These are phyloP conservation scores for Phaeosphaeriaceae sp. DNA, from an alignment of 2,329 filamentous ascomycete species.

Conservation along the genomic window DNA sequence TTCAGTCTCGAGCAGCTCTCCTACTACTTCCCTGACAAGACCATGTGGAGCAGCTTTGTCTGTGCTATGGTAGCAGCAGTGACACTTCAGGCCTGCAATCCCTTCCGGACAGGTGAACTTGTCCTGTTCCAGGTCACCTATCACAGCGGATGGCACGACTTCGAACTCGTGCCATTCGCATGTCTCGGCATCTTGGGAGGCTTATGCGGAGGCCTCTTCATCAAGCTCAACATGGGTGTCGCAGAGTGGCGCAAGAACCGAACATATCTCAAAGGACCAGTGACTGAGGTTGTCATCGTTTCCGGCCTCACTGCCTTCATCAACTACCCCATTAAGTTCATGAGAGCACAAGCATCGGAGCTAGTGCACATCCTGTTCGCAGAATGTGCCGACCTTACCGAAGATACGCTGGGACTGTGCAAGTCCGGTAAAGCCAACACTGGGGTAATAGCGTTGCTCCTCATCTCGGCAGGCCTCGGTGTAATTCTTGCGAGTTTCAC, in stretches of 20 bases:
- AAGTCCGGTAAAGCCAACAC: slow-evolving; percentile 83
- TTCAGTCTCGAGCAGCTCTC: slow-evolving; percentile 97
- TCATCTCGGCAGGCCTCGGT: slow-evolving; percentile 82
- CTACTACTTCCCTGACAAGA: slow-evolving; percentile 98
- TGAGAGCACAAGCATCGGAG: slow-evolving; percentile 90
- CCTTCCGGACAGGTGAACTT: slow-evolving; percentile 92
- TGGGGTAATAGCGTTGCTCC: slow-evolving; percentile 79
- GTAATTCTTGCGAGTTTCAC: slow-evolving; percentile 87
- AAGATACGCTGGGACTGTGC: slow-evolving; percentile 91
- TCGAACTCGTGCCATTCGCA: slow-evolving; percentile 88
- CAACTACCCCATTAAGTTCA: slow-evolving; percentile 96
- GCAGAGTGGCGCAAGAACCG: slow-evolving; percentile 78
- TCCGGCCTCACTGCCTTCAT: slow-evolving; percentile 83
- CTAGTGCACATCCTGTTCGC: slow-evolving; percentile 91
- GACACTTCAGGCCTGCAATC: slow-evolving; percentile 89
- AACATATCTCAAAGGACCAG: slow-evolving; percentile 71
- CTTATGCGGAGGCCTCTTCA: slow-evolving; percentile 93
- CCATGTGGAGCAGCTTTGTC: slow-evolving; percentile 99
- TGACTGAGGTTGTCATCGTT: slow-evolving; percentile 80
- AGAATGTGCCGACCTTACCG: slow-evolving; percentile 81
- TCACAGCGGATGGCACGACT: slow-evolving; percentile 88
- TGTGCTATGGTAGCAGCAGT: slow-evolving; percentile 99
- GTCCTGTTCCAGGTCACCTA: slow-evolving; percentile 97
- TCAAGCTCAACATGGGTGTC: slow-evolving; percentile 89
- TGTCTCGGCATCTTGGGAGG: slow-evolving; percentile 88